These are phyloP conservation scores for Cucurbita moschata DNA, from an alignment of 306 rosid species.

Conservation along the genomic window DNA sequence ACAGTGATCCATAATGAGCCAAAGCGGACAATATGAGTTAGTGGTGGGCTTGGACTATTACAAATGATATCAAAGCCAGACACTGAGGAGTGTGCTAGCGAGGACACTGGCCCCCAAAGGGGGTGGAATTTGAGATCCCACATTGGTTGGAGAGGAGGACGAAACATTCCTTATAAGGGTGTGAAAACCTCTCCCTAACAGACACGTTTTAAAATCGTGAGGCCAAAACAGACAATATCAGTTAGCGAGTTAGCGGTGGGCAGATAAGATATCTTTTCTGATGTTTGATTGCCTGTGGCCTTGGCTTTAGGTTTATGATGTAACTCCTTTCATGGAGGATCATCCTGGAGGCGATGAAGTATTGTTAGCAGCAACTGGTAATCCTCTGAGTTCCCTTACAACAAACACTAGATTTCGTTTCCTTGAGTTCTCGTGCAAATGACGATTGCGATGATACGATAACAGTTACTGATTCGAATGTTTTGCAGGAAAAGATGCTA, in stretches of 20 bases:
- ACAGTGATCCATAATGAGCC: too few relatives aligned
- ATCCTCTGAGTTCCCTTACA: neutral
- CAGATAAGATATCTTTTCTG: neutral
- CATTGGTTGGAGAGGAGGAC: too few relatives aligned
- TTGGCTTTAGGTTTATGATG: slow-evolving; percentile 60
- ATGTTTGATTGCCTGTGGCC: neutral
- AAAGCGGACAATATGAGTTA: too few relatives aligned
- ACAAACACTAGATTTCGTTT: neutral
- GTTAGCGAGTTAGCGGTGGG: neutral
- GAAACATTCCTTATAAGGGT: too few relatives aligned
- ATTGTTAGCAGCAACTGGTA: slow-evolving; percentile 73
- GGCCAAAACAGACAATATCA: too few relatives aligned
- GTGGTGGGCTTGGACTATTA: too few relatives aligned
- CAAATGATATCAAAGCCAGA: too few relatives aligned
- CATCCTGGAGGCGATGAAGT: slow-evolving; percentile 99
- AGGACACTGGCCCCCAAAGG: too few relatives aligned
- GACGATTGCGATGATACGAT: neutral
- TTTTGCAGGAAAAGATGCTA: slow-evolving; percentile 77
- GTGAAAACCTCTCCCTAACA: too few relatives aligned
- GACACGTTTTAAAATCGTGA: too few relatives aligned
- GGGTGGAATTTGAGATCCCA: too few relatives aligned
- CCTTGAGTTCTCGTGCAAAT: neutral
- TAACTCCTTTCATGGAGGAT: slow-evolving; percentile 86
- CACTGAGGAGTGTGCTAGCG: too few relatives aligned
- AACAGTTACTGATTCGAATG: neutral